Evolutionary conservation across 306 rosid species (phyloP), one percentile per base, ranked within the genome.

Genomic region (Crotalaria pallida): DNA sequence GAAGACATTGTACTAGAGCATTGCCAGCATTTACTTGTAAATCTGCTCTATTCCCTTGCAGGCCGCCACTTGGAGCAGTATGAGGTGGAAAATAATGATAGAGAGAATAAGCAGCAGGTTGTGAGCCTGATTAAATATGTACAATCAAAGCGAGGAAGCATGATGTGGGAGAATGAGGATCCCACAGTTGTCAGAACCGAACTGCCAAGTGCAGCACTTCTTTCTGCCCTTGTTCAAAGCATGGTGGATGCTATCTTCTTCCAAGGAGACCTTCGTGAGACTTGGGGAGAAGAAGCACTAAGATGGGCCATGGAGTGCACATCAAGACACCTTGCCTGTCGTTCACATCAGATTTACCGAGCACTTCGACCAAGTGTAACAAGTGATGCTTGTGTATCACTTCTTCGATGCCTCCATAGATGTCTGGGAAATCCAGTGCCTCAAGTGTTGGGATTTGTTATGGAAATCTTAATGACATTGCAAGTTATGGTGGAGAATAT

Each of bases 301-400:
- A 91, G 88, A 77, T 95, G 99, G 99, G 99, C 99, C 69, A 95
- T 95, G 99, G 99, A 95, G 84, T 95, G 99, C 84, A 95, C 99
- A 41, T 91, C 97, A 40, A 87, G 92, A 79, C 99, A 95, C 84
- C 96, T 95, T 64, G 97, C 96, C 47, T 91, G 96, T 72, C 97
- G 99, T 31, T 95, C 99, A 24, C 99, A 95, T 85, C 99, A 95
- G 88, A 91, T 95, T 69, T 95, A 95, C 77, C 87, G 97, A 51
- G 99, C 99, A 43, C 84, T 95, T 77, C 80, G 97, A 60, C 99
- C 99, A 5, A 89, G 91, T 56, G 99, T 95, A 73, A 95, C 99
- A 31, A 95, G 97, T 69, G 97, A 95, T 76, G 88, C 96, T 43
- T 91, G 97, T 79, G 99, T 95, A 24, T 87, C 88, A 40, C 96